Conservation (phyloP, 1,139 yeast genomes). For the Nakaseomyces bracarensis region DNA sequence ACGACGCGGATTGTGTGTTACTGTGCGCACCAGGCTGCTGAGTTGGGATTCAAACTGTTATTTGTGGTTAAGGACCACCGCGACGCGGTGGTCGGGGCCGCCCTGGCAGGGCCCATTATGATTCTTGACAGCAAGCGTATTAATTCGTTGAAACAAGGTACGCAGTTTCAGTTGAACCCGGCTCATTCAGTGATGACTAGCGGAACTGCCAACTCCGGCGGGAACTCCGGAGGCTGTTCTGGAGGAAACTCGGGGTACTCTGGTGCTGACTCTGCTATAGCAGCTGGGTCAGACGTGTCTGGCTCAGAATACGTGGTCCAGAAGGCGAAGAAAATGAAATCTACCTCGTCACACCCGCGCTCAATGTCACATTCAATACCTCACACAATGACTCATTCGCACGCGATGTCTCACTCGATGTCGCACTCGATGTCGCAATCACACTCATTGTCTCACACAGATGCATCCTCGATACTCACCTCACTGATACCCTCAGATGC, state of each 20-base stretch:
- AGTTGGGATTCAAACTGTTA: conserved; percentile 65
- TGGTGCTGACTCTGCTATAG: neutral
- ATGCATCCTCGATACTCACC: neutral
- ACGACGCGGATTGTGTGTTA: conserved; percentile 88
- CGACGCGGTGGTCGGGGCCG: conserved; percentile 65
- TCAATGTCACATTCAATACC: too few species aligned
- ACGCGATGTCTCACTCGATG: too few species aligned
- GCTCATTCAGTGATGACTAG: neutral
- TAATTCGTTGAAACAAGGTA: neutral
- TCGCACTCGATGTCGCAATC: too few species aligned
- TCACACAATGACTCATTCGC: too few species aligned
- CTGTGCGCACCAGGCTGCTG: conserved; percentile 87
- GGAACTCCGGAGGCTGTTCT: neutral
- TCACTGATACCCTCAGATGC: neutral
- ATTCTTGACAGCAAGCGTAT: conserved; percentile 57
- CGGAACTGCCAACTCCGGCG: neutral
- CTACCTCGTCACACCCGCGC: too few species aligned
- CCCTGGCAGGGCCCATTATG: conserved; percentile 65
- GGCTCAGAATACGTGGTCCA: neutral
- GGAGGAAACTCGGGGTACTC: too few species aligned
- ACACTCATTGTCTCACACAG: conserved; percentile 1
- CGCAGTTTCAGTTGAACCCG: neutral
- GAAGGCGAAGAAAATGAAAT: neutral
- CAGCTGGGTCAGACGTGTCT: neutral
- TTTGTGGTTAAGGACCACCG: conserved; percentile 57